phyloP scores from a whole-genome alignment of 805 yeast genomes.

The Ascoidea asiatica region DNA sequence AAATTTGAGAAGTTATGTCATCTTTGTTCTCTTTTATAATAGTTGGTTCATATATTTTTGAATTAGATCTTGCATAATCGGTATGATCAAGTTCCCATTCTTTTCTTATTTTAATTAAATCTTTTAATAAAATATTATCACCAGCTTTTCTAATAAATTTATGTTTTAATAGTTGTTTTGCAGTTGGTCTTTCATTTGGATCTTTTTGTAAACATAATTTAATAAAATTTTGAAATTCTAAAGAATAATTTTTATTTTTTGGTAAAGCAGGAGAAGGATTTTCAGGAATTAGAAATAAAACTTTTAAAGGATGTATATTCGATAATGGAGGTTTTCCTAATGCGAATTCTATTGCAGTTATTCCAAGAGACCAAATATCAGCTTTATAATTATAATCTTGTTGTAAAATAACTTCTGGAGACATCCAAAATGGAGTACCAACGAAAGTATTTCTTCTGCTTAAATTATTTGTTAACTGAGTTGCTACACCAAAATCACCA shows the following conservation, averaged over 20 bases:
- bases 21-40: slow-evolving; percentile 3
- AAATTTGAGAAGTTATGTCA: slow-evolving; percentile 2
- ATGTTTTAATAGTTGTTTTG: slow-evolving; percentile 48
- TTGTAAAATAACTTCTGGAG: slow-evolving; percentile 78
- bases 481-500: slow-evolving; percentile 91
- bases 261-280: slow-evolving; percentile 26
- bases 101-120: slow-evolving; percentile 28
- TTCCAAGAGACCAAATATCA: slow-evolving; percentile 92
- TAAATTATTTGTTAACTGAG: slow-evolving; percentile 57
- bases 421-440: slow-evolving; percentile 98
- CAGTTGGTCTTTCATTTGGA: slow-evolving; percentile 54
- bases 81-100: slow-evolving; percentile 26
- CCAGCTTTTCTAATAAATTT: slow-evolving; percentile 37
- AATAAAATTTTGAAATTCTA: slow-evolving; percentile 59
- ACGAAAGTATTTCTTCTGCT: slow-evolving; percentile 64
- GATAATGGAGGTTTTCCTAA: slow-evolving; percentile 61
- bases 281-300: slow-evolving; percentile 35
- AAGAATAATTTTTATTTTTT: slow-evolving; percentile 18
- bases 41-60: slow-evolving; percentile 22
- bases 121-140: slow-evolving; percentile 19
- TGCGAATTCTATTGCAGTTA: slow-evolving; percentile 63
- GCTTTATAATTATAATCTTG: slow-evolving; percentile 73
- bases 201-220: slow-evolving; percentile 55
- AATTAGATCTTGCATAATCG: slow-evolving; percentile 7
- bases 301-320: slow-evolving; percentile 41